These are phyloP conservation scores for Nicotiana otophora DNA, from an alignment of 257 asterid species.

Conservation along the genomic window DNA sequence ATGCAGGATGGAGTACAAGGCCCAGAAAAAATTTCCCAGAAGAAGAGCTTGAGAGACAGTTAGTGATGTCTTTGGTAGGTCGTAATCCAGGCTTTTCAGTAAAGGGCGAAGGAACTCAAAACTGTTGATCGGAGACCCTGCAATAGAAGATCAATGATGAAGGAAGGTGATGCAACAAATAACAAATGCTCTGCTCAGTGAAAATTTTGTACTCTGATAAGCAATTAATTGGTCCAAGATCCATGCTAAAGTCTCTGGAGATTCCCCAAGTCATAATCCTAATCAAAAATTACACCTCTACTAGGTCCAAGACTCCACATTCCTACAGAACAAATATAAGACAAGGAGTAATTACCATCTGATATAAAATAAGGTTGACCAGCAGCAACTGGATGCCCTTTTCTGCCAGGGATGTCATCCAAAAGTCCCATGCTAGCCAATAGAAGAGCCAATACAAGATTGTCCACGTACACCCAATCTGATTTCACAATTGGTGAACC, in stretches of 20 bases:
- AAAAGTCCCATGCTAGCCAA: conserved; percentile 98
- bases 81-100: conserved; percentile 68
- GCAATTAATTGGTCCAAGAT: not conserved
- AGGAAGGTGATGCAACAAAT: not conserved
- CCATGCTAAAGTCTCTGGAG: not conserved
- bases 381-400: conserved; percentile 74
- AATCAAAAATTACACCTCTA: not conserved
- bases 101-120: conserved; percentile 73
- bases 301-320: not conserved
- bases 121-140: conserved; percentile 90
- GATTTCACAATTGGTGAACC: conserved; percentile 62
- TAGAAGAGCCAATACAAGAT: conserved; percentile 73
- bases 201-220: not conserved
- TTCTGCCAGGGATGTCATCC: conserved; percentile 82
- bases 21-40: conserved; percentile 65
- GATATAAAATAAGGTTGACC: conserved; percentile 96
- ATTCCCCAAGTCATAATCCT: not conserved
- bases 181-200: not conserved
- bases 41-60: conserved; percentile 65
- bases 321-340: not conserved
- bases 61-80: conserved; percentile 58
- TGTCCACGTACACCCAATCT: conserved; percentile 88
- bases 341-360: conserved; percentile 51
- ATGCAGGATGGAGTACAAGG: conserved; percentile 54
- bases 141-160: conserved; percentile 10